Evolutionary conservation across 2,329 filamentous ascomycete genomes (phyloP).

Genomic region (Elsinoe fawcettii): DNA sequence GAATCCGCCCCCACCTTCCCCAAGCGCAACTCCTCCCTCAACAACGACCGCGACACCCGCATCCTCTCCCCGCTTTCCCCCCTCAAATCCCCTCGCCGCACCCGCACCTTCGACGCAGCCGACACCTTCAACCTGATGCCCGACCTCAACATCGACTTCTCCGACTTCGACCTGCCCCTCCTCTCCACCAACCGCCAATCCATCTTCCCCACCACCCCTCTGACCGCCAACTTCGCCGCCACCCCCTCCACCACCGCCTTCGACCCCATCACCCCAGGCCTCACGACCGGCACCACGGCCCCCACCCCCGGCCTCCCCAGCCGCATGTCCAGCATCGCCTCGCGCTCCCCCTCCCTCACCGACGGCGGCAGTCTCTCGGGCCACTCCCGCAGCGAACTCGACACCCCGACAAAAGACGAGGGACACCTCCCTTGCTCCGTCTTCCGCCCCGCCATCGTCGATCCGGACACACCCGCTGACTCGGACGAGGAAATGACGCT

Average conservation of each 20-base stretch:
- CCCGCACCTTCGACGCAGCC: conserved; percentile 16
- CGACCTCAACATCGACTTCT: conserved; percentile 18
- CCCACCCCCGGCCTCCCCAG: background rate
- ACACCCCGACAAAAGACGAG: conserved; percentile 9
- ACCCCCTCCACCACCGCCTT: conserved; percentile 6
- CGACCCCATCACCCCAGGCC: background rate
- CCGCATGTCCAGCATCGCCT: conserved; percentile 3
- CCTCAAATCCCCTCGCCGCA: conserved; percentile 9
- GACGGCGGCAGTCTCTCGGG: conserved; percentile 11
- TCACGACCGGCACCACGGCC: conserved; percentile 2
- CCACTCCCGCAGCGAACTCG: conserved; percentile 11
- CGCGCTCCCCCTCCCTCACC: conserved; percentile 6
- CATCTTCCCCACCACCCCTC: background rate
- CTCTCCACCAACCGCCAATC: conserved; percentile 12
- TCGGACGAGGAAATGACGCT: background rate
- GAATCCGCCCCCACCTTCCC: conserved; percentile 8
- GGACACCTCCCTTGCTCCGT: background rate
- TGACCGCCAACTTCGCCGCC: conserved; percentile 14
- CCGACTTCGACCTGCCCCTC: conserved; percentile 16
- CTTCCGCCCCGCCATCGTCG: background rate
- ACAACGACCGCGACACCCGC: background rate
- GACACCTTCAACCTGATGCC: conserved; percentile 18
- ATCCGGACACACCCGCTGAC: background rate
- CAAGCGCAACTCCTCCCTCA: conserved; percentile 14
- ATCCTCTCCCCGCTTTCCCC: background rate